Base-by-base conservation (phyloP, 805 yeast species). In the Sugiyamaella floridensis region DNA sequence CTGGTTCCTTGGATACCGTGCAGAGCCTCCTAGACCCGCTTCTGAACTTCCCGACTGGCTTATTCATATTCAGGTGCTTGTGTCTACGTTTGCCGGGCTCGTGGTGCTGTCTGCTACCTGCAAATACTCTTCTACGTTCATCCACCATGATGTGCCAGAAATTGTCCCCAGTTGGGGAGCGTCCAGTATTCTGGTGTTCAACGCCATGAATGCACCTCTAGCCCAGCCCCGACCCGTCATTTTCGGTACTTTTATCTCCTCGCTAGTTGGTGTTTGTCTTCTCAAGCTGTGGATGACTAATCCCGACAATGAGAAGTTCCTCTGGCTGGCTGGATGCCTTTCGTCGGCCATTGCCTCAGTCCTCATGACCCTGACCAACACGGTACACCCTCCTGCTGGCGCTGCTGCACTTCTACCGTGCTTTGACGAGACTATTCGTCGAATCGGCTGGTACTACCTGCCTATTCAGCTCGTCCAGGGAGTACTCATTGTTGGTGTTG, bases 301-400 rank as follows among this genome's bases (percentile, higher is more conserved):
- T 29, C 55, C 62, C 2, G 64, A 58, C 2, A 81, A 82, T 1
- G 64, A 68, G 41, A 68, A 74, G 26, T 71, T 79, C 63, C 71
- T 77, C 55, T 83, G 83, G 77, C 71, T 79, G 8, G 72, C 76
- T 15, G 87, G 82, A 1, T 83, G 84, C 0, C 61, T 83, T 29
- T 70, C 81, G 40, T 84, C 81, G 7, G 83, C 76, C 0, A 54
- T 79, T 4, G 60, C 83, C 1, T 76, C 83, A 8, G 80, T 78
- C 10, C 64, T 68, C 2, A 81, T 81, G 85, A 66, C 76, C 12
- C 55, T 80, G 0, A 64, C 74, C 4, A 80, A 80, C 55, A 76
- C 82, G 53, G 77, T 81, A 1, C 88, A 83, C 62, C 89, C 89
- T 0, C 89, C 89, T 0, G 82, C 83, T 1, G 89, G 89, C 1